These are phyloP conservation scores for Rhodomyrtus tomentosa DNA, from an alignment of 345 rosid species.

Conservation along the genomic window DNA sequence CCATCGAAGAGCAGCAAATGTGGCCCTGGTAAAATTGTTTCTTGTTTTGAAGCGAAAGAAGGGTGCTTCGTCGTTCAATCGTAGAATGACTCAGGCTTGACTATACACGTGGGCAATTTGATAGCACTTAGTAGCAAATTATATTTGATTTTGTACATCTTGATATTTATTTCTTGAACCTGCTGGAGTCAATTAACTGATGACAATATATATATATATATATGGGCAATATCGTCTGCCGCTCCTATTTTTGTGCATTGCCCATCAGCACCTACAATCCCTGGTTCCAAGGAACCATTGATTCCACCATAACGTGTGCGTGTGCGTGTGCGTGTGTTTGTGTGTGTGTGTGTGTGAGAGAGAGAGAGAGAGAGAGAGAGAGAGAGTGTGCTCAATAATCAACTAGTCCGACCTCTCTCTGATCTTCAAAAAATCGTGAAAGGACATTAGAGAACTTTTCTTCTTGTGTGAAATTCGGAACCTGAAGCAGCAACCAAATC, in stretches of 20 bases:
- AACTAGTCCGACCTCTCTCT: background rate
- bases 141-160: background rate
- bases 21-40: background rate
- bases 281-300: background rate
- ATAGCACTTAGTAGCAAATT: background rate
- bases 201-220: background rate
- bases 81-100: background rate
- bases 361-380: background rate
- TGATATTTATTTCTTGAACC: background rate
- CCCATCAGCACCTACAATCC: background rate
- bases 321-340: no score
- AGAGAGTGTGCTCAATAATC: background rate
- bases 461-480: background rate
- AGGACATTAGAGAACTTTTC: background rate
- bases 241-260: background rate
- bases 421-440: background rate
- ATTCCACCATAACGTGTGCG: no score
- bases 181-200: background rate
- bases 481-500: background rate
- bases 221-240: background rate
- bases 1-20: background rate
- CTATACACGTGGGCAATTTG: background rate
- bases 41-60: background rate
- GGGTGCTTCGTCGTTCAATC: background rate
- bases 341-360: background rate